Percentiles rank a stretch among this genome's conserved stretches.
Conservation (phyloP, 2,329 filamentous ascomycete genomes). For the Sarocladium brachiariae region DNA sequence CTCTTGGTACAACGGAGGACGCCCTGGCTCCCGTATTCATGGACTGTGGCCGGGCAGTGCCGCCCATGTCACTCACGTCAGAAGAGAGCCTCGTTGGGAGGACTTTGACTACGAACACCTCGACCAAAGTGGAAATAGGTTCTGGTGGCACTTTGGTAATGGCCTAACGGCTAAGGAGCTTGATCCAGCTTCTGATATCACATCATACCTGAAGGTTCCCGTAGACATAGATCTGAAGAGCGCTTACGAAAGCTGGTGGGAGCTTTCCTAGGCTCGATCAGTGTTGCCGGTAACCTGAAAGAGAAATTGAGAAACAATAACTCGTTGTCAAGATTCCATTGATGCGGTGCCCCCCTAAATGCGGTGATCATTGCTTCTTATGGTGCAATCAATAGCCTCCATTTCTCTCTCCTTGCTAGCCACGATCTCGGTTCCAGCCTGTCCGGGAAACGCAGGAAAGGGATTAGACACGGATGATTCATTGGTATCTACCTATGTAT, state of each 20-base stretch:
- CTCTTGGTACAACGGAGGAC: slow-evolving; percentile 66
- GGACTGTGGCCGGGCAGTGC: slow-evolving; percentile 66
- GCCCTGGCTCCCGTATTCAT: slow-evolving; percentile 55
- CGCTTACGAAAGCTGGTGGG: slow-evolving; percentile 64
- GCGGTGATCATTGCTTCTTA: too few species aligned
- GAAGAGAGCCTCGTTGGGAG: slow-evolving; percentile 48
- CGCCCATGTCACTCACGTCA: slow-evolving; percentile 51
- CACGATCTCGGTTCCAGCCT: too few species aligned
- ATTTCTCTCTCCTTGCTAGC: too few species aligned
- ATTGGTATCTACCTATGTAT: too few species aligned
- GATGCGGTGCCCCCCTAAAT: too few species aligned
- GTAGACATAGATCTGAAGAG: slow-evolving; percentile 52
- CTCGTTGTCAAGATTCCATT: too few species aligned
- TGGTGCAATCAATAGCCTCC: too few species aligned
- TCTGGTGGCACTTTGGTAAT: slow-evolving; percentile 60
- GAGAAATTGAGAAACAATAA: too few species aligned
- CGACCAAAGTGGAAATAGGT: slow-evolving; percentile 36
- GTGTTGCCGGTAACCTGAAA: too few species aligned
- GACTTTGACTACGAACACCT: slow-evolving; percentile 47
- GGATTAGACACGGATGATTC: too few species aligned
- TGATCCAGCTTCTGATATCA: slow-evolving; percentile 51
- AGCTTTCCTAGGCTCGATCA: slow-evolving; percentile 13
- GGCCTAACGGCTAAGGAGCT: slow-evolving; percentile 57
- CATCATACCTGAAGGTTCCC: slow-evolving; percentile 52
- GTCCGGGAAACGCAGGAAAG: too few species aligned